Percentiles rank a stretch among this genome's conserved stretches.
Conservation (phyloP, 2,329 filamentous ascomycete genomes). For the Septoria petroselini region DNA sequence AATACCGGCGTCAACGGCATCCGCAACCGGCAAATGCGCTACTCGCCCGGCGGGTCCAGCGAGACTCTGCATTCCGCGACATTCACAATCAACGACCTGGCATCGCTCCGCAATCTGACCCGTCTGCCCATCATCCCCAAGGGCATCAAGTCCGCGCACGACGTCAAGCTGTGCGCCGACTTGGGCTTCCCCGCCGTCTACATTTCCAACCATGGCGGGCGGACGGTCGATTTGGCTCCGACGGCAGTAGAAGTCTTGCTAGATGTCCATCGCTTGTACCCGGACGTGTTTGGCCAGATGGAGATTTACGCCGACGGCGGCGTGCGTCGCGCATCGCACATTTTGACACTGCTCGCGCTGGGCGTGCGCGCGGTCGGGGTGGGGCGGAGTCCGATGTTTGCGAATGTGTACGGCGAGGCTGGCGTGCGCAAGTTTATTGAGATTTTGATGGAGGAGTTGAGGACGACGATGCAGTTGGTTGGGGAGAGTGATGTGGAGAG, state of each 20-base stretch:
- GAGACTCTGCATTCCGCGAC: slow-evolving; percentile 14
- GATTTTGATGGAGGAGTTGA: slow-evolving; percentile 17
- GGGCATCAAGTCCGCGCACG: slow-evolving; percentile 42
- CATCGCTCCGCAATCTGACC: slow-evolving; percentile 19
- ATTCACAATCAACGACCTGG: slow-evolving; percentile 19
- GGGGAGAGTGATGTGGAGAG: slow-evolving; percentile 18
- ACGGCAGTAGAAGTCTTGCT: slow-evolving; percentile 72
- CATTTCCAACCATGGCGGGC: slow-evolving; percentile 45
- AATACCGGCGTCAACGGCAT: slow-evolving; percentile 41
- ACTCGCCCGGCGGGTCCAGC: slow-evolving; percentile 7
- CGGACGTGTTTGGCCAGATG: slow-evolving; percentile 41
- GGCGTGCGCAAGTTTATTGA: slow-evolving; percentile 48
- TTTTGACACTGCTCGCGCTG: slow-evolving; percentile 41
- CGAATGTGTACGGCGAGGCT: slow-evolving; percentile 56
- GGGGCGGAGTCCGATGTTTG: slow-evolving; percentile 52
- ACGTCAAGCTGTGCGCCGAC: slow-evolving; percentile 39
- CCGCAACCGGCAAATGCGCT: slow-evolving; percentile 26
- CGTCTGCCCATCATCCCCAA: slow-evolving; percentile 30
- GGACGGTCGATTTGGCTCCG: slow-evolving; percentile 51
- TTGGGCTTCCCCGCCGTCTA: slow-evolving; percentile 41
- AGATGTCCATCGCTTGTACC: slow-evolving; percentile 62
- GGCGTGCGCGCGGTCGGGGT: slow-evolving; percentile 45
- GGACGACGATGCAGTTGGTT: slow-evolving; percentile 23
- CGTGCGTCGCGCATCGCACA: slow-evolving; percentile 39
- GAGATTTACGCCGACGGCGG: slow-evolving; percentile 45